A percentile compares a stretch with the other conserved stretches of the same genome.
phyloP scores from a whole-genome alignment of 495 filamentous ascomycete genomes.

The Arthonia radiata region DNA sequence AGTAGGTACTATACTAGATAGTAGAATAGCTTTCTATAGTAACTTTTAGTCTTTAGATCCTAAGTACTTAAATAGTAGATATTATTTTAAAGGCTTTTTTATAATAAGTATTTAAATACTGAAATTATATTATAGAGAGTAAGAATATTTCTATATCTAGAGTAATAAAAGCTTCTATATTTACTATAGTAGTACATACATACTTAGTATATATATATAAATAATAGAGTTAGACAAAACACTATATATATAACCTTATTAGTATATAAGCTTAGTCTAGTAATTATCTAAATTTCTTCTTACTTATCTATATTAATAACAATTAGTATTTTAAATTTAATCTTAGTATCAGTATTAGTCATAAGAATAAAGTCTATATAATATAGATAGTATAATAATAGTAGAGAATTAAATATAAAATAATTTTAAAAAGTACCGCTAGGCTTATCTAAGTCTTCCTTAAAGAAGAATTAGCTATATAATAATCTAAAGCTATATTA shows the following conservation, averaged over 20 bases:
- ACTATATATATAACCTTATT: background rate
- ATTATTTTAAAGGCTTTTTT: background rate
- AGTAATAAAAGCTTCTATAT: background rate
- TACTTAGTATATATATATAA: background rate
- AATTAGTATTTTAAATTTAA: too few species aligned
- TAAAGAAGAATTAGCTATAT: too few species aligned
- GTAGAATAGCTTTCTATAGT: background rate
- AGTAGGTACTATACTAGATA: background rate
- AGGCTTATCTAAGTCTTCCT: too few species aligned
- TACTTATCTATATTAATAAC: background rate
- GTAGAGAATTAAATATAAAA: too few species aligned
- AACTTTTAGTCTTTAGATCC: background rate
- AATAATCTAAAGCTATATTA: too few species aligned
- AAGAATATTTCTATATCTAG: too few species aligned
- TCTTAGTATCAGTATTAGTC: too few species aligned
- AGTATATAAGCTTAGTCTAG: background rate
- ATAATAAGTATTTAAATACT: background rate
- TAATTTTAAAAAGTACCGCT: too few species aligned
- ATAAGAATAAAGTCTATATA: too few species aligned
- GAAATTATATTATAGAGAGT: background rate
- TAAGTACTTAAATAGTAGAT: conserved; percentile 1
- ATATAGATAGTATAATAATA: too few species aligned
- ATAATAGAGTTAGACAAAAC: background rate
- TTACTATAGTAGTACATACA: background rate
- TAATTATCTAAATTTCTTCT: background rate